phyloP scores from a whole-genome alignment of 768 basidiomycete genomes.

The Lentinula guzmanii region DNA sequence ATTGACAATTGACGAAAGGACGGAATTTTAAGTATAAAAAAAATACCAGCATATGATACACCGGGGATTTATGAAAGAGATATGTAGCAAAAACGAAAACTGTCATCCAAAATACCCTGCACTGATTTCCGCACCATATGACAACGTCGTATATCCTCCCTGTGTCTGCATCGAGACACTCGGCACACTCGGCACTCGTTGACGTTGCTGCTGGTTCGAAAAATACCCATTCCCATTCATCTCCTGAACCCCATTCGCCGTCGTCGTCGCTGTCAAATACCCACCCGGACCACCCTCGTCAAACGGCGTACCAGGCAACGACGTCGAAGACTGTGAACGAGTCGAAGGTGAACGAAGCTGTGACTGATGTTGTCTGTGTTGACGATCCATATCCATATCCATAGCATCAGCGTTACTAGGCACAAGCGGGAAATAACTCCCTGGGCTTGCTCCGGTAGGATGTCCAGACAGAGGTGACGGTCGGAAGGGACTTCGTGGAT shows the following conservation, averaged over 20 bases:
- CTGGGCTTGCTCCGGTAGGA: background rate
- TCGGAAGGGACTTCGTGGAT: background rate
- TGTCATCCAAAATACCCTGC: background rate
- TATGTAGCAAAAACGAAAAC: too few species aligned
- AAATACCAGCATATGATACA: too few species aligned
- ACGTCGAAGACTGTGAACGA: conserved; percentile 22
- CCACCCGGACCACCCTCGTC: background rate
- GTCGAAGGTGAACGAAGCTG: conserved; percentile 13
- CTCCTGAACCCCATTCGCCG: conserved; percentile 29
- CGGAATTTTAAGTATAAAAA: too few species aligned
- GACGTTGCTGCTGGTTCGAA: conserved; percentile 17
- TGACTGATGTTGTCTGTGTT: conserved; percentile 7
- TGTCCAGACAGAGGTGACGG: background rate
- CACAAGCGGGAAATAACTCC: background rate
- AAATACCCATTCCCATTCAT: conserved; percentile 39
- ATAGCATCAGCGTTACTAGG: background rate
- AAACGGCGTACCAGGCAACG: conserved; percentile 32
- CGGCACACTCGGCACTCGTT: conserved; percentile 34
- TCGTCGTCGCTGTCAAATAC: conserved; percentile 52
- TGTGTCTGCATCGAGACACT: conserved; percentile 78
- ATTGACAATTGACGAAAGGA: too few species aligned
- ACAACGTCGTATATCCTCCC: conserved; percentile 49
- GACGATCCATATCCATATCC: background rate
- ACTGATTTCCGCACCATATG: background rate
- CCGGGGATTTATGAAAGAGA: too few species aligned